Evolutionary conservation across 2,329 filamentous ascomycete species (phyloP).

Genomic region (Fonsecaea pedrosoi): DNA sequence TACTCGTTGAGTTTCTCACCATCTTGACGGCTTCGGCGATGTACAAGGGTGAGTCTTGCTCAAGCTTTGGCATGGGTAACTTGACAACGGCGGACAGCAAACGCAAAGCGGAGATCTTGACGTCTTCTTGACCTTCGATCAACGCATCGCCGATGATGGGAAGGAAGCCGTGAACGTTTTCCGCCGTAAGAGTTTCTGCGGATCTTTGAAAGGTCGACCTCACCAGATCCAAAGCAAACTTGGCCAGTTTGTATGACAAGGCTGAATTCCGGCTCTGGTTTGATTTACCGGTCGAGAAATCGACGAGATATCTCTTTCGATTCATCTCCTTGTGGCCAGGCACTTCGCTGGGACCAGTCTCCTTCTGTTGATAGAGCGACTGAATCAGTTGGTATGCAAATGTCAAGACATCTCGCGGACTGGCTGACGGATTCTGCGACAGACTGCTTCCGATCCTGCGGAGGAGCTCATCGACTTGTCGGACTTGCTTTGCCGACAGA

Average conservation of each 20-base stretch:
- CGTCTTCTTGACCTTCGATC: conserved; percentile 84
- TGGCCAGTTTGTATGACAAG: conserved; percentile 83
- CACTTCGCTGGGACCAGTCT: conserved; percentile 45
- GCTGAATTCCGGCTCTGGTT: conserved; percentile 58
- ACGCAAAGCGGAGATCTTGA: conserved; percentile 85
- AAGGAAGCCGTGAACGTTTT: conserved; percentile 83
- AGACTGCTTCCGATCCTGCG: conserved; percentile 83
- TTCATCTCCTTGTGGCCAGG: conserved; percentile 64
- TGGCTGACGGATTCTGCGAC: conserved; percentile 77
- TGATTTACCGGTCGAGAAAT: conserved; percentile 68
- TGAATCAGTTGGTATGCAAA: conserved; percentile 96
- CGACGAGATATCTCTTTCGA: conserved; percentile 76
- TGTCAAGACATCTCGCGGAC: conserved; percentile 80
- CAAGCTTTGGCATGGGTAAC: conserved; percentile 74
- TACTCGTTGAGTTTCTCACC: conserved; percentile 77
- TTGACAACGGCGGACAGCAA: conserved; percentile 85
- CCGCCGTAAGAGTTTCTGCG: conserved; percentile 76
- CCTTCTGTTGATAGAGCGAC: conserved; percentile 74
- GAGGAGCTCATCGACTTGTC: conserved; percentile 89
- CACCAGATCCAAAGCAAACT: conserved; percentile 86
- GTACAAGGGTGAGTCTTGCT: conserved; percentile 76
- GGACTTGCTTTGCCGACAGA: conserved; percentile 79
- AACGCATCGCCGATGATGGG: conserved; percentile 88
- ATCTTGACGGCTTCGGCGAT: conserved; percentile 82
- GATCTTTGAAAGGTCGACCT: conserved; percentile 86